phyloP scores from a whole-genome alignment of 2,329 filamentous ascomycete genomes.

The Beauveria australis region DNA sequence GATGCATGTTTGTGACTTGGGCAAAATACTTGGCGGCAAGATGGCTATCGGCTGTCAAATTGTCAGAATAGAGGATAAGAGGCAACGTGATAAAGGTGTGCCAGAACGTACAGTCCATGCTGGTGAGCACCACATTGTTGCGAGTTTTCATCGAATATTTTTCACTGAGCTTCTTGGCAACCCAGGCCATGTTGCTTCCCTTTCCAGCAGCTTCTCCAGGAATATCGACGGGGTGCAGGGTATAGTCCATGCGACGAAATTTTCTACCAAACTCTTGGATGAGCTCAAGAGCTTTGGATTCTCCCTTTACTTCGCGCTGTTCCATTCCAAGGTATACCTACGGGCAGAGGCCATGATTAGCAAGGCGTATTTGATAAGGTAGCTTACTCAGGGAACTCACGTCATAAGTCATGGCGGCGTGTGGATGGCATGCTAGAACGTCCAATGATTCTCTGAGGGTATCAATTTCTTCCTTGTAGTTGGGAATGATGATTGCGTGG shows the following conservation, averaged over 20 bases:
- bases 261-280: conserved; percentile 55
- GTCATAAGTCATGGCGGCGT: conserved; percentile 58
- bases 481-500: conserved; percentile 62
- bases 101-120: conserved; percentile 57
- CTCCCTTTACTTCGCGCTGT: conserved; percentile 52
- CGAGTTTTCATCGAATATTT: conserved; percentile 46
- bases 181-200: conserved; percentile 67
- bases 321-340: conserved; percentile 70
- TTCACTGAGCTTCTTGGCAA: conserved; percentile 56
- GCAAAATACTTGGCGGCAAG: conserved; percentile 61
- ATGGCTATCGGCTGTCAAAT: conserved; percentile 56
- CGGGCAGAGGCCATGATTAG: background rate
- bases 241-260: conserved; percentile 60
- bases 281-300: conserved; percentile 53
- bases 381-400: conserved; percentile 37
- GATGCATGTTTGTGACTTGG: conserved; percentile 55
- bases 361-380: background rate
- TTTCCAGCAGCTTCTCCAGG: conserved; percentile 64
- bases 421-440: conserved; percentile 58
- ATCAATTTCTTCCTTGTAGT: conserved; percentile 66
- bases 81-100: background rate
- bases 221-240: conserved; percentile 57
- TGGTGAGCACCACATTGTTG: conserved; percentile 59
- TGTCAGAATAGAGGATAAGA: background rate
- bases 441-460: conserved; percentile 60